These are phyloP conservation scores for Sugiyamaella neomexicana DNA, from an alignment of 1,139 yeast genomes.

Conservation along the genomic window DNA sequence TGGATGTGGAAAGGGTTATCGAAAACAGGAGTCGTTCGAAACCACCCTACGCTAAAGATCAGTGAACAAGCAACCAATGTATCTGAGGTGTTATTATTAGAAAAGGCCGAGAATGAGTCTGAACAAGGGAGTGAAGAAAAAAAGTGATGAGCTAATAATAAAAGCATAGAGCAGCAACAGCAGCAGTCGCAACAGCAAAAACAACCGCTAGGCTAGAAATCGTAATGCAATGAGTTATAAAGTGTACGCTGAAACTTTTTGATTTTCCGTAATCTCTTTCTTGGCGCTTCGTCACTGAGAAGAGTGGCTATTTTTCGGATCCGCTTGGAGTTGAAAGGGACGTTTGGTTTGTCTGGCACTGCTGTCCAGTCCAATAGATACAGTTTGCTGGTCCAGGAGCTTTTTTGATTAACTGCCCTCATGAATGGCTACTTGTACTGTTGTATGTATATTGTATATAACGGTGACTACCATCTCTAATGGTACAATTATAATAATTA, in stretches of 20 bases:
- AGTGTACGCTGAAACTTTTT: not conserved
- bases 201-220: too few relatives aligned
- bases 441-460: not conserved
- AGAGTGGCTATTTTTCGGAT: conserved; percentile 1
- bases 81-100: too few relatives aligned
- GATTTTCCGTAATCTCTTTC: conserved; percentile 4
- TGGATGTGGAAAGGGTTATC: conserved; percentile 80
- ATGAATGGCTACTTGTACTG: not conserved
- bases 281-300: conserved; percentile 9
- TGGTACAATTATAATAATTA: not conserved
- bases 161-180: not conserved
- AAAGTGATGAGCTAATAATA: not conserved
- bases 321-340: not conserved
- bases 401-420: not conserved
- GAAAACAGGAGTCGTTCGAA: conserved; percentile 49
- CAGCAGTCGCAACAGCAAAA: not conserved
- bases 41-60: conserved; percentile 39
- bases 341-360: conserved; percentile 12
- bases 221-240: not conserved
- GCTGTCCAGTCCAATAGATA: conserved; percentile 12
- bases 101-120: not conserved
- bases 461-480: not conserved
- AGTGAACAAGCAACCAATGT: not conserved
- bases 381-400: conserved; percentile 6
- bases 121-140: not conserved